Evolutionary conservation across 495 filamentous ascomycete genomes (phyloP), one percentile per base, ranked within the genome.

Genomic region (Aspergillus kassunensis): DNA sequence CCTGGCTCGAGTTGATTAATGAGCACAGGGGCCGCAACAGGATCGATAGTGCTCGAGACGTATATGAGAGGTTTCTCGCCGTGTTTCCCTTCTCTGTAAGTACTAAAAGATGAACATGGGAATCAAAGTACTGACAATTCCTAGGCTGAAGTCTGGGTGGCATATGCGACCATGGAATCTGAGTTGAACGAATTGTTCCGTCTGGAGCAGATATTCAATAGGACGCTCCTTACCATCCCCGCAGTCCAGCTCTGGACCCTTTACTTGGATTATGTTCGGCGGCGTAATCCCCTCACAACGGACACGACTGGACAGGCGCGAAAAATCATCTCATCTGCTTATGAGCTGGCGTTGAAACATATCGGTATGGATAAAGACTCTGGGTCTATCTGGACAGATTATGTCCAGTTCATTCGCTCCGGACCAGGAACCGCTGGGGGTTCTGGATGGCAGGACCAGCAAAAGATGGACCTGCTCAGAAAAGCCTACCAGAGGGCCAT

Each of bases 201-300:
- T 33, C 80, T 91, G 24, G 95, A 97, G 68, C 76, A 80, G 37
- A 87, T 97, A 23, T 95, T 98, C 67, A 79, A 75, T 51, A 80
- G 79, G 47, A 88, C 82, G 36, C 80, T 98, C 36, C 68, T 87
- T 52, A 71, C 76, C 18, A 82, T 89, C 12, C 87, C 86, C 15
- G 86, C 90, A 66, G 83, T 97, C 25, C 79, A 85, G 44, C 81
- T 98, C 7, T 98, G 91, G 92, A 88, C 83, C 15, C 79, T 86
- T n/a, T 98, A 98, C 65, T 77, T 98, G 30, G 88, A 95, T 67
- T 97, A 97, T 65, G 84, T 97, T 54, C 91, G 95, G 45, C 89
- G 93, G 15, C 78, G 85, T 44, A 91, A 97, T 62, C 88, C 93
- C 53, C 71, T 97, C 36, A 83, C 79, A 5, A 92, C 83, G 53